A percentile compares a stretch with the other conserved stretches of the same genome.
These are phyloP conservation scores for Blastobotrys serpentis DNA, from an alignment of 1,139 yeast genomes.

Conservation along the genomic window DNA sequence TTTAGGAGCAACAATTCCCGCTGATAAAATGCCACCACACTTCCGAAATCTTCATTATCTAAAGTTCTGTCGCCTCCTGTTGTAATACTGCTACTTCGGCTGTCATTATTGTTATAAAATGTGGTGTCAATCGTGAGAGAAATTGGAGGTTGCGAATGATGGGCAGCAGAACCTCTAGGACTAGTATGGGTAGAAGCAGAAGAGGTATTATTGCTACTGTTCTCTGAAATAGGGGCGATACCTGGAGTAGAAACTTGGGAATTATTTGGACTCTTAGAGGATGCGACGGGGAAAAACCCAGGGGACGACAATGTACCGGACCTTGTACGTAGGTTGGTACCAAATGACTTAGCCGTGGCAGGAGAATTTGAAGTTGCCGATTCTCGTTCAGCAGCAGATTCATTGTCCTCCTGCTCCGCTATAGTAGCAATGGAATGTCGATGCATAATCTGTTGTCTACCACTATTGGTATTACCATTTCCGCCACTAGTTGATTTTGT, in stretches of 20 bases:
- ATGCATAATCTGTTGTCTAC: background rate
- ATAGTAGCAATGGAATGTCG: constrained; percentile 20
- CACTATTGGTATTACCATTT: background rate
- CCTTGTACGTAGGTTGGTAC: constrained; percentile 4
- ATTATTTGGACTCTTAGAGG: constrained; percentile 11
- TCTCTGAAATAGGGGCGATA: constrained; percentile 13
- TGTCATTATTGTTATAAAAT: background rate
- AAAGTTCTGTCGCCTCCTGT: background rate
- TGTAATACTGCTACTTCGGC: constrained; percentile 1
- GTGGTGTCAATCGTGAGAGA: background rate
- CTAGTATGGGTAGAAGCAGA: background rate
- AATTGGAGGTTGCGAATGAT: background rate
- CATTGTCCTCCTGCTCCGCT: constrained; percentile 18
- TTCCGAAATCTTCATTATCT: constrained; percentile 8
- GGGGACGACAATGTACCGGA: constrained; percentile 20
- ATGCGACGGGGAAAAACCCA: constrained; percentile 13
- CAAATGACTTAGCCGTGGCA: background rate
- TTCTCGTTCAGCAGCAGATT: background rate
- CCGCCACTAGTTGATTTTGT: constrained; percentile 13
- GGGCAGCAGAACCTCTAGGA: background rate
- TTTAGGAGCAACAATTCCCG: constrained; percentile 57
- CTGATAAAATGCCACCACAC: constrained; percentile 43
- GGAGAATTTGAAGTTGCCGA: background rate
- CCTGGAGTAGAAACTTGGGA: constrained; percentile 16
- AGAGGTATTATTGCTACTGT: constrained; percentile 1